Percentiles rank a stretch among this genome's conserved stretches.
Evolutionary conservation across 2,329 filamentous ascomycete genomes (phyloP).

Genomic region (Hypoxylon sp.): DNA sequence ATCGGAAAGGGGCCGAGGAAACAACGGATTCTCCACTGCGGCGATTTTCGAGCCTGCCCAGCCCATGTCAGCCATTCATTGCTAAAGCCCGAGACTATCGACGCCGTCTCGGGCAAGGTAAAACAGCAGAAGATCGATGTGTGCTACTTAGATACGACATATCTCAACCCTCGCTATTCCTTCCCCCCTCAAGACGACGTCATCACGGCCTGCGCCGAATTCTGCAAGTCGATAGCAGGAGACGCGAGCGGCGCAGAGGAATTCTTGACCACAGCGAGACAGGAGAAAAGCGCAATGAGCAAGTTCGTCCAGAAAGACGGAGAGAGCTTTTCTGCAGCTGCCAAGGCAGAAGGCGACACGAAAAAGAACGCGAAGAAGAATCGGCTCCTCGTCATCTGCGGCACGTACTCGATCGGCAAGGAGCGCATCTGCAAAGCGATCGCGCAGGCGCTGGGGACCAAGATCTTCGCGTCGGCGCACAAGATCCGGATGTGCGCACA

Average conservation of each 20-base stretch:
- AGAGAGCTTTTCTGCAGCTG: constrained; percentile 40
- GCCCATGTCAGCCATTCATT: constrained; percentile 86
- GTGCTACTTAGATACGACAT: constrained; percentile 97
- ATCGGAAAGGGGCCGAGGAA: constrained; percentile 70
- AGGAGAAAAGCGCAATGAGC: constrained; percentile 60
- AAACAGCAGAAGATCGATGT: constrained; percentile 91
- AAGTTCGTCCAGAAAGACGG: constrained; percentile 62
- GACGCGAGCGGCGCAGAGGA: constrained; percentile 65
- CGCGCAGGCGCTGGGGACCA: constrained; percentile 83
- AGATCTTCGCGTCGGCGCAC: constrained; percentile 86
- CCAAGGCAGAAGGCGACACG: constrained; percentile 47
- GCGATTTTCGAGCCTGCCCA: constrained; percentile 92
- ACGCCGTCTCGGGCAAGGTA: constrained; percentile 75
- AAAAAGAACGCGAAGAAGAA: constrained; percentile 58
- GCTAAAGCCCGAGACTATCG: constrained; percentile 78
- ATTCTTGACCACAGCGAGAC: constrained; percentile 59
- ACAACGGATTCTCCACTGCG: constrained; percentile 91
- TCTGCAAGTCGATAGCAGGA: constrained; percentile 82
- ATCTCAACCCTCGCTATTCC: constrained; percentile 93
- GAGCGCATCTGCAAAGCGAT: constrained; percentile 95
- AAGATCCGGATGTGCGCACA: constrained; percentile 89
- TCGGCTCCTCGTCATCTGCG: constrained; percentile 88
- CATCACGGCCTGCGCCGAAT: constrained; percentile 85
- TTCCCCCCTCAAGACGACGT: constrained; percentile 92
- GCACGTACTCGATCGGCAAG: constrained; percentile 98